phyloP scores from a whole-genome alignment of 176 grass and related monocot genomes.

The Bromus sterilis region DNA sequence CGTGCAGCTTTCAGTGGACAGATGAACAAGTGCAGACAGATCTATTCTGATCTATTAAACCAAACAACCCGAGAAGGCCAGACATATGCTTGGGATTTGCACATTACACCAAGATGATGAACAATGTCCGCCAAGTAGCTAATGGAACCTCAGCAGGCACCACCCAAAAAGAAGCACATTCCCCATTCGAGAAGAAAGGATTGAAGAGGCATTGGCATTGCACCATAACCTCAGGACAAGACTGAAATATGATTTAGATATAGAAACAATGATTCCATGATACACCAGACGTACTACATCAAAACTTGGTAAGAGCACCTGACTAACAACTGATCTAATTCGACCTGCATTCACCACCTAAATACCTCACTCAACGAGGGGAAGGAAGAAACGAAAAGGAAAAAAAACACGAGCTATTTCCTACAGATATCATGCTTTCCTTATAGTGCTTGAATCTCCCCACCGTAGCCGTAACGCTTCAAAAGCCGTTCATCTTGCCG shows the following conservation, averaged over 20 bases:
- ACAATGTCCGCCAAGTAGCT: background rate
- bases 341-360: background rate
- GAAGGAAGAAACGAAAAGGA: background rate
- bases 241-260: background rate
- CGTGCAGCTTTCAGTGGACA: background rate
- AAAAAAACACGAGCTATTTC: background rate
- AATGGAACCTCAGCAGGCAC: background rate
- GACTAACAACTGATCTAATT: conserved; percentile 7
- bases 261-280: background rate
- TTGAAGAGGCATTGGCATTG: background rate
- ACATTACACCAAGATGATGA: background rate
- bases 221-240: background rate
- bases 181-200: background rate
- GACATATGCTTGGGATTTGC: background rate
- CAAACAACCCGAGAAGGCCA: background rate
- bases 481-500: conserved; percentile 79
- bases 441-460: conserved; percentile 71
- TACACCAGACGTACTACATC: background rate
- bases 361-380: background rate
- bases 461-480: conserved; percentile 79
- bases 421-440: background rate
- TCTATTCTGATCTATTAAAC: background rate
- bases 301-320: background rate
- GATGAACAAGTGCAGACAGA: background rate
- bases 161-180: background rate